These are phyloP conservation scores for Artemisia argyi DNA, from an alignment of 129 eudicot species.

Conservation along the genomic window DNA sequence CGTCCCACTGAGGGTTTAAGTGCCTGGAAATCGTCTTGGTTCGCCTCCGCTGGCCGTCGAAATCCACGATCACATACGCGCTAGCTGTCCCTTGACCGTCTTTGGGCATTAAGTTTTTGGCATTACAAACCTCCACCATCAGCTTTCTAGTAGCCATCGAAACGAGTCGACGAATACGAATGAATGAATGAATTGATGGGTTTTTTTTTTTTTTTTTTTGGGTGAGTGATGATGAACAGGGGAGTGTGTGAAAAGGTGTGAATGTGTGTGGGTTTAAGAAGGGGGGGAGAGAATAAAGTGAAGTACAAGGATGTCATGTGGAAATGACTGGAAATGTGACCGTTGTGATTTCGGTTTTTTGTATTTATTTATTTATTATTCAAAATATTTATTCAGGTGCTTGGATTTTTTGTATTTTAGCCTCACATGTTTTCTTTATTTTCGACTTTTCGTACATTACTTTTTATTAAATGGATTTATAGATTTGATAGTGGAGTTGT, in stretches of 20 bases:
- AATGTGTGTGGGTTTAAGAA: slow-evolving; percentile 29
- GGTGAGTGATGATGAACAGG: not conserved
- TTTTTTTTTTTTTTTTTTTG: not conserved
- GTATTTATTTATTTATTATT: slow-evolving; percentile 9
- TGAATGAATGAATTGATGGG: not conserved
- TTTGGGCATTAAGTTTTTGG: slow-evolving; percentile 84
- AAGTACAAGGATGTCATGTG: slow-evolving; percentile 38
- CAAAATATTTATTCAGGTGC: not conserved
- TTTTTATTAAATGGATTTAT: not conserved
- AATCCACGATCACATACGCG: slow-evolving; percentile 75
- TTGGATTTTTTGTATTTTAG: slow-evolving; percentile 5
- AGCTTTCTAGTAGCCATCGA: slow-evolving; percentile 63
- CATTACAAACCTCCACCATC: slow-evolving; percentile 68
- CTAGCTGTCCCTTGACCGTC: slow-evolving; percentile 99
- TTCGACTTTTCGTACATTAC: not conserved
- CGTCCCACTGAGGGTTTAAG: slow-evolving; percentile 93
- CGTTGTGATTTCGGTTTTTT: slow-evolving; percentile 26
- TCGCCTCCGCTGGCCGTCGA: slow-evolving; percentile 79
- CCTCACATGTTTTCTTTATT: not conserved
- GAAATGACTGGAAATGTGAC: slow-evolving; percentile 42
- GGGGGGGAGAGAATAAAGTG: slow-evolving; percentile 25
- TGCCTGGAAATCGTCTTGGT: slow-evolving; percentile 66
- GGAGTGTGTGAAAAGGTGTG: slow-evolving; percentile 13
- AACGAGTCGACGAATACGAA: too few relatives aligned
- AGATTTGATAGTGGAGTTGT: not conserved